A percentile compares a stretch with the other conserved stretches of the same genome.
Conservation (phyloP, 805 yeast genomes). For the Kodamaea neixiangensis region DNA sequence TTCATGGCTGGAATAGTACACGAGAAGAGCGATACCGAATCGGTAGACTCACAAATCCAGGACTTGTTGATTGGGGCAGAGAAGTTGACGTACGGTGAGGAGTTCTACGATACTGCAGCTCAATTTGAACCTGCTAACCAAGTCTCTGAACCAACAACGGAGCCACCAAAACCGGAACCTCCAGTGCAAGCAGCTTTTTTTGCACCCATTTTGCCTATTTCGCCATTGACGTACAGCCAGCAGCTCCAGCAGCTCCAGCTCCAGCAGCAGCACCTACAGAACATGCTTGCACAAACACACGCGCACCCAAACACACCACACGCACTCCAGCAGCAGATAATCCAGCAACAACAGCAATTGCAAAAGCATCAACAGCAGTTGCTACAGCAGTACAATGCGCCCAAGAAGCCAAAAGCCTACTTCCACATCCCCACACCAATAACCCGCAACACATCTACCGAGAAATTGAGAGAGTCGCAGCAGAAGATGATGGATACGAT, state of each 20-base stretch:
- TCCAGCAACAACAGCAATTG: neutral
- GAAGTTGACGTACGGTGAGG: slow-evolving; percentile 17
- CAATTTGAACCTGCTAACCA: no score
- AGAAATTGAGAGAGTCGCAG: slow-evolving; percentile 20
- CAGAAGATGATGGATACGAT: slow-evolving; percentile 24
- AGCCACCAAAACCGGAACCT: neutral
- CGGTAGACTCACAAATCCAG: slow-evolving; percentile 15
- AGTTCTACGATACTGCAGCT: slow-evolving; percentile 3
- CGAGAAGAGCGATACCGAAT: slow-evolving; percentile 7
- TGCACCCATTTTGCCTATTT: neutral
- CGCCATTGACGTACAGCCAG: neutral
- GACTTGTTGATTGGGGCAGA: slow-evolving; percentile 21
- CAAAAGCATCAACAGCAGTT: neutral
- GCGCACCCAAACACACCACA: neutral
- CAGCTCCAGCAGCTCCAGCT: neutral
- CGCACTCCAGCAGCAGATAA: neutral
- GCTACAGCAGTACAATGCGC: neutral
- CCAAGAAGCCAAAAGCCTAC: slow-evolving; percentile 13
- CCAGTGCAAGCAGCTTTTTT: neutral
- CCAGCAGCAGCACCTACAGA: neutral
- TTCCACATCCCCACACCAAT: slow-evolving; percentile 23
- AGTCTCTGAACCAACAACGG: neutral
- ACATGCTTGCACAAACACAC: neutral
- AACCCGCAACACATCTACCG: slow-evolving; percentile 14
- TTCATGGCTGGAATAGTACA: neutral